Conservation (phyloP, 768 basidiomycete species). For the Suillus hirtellus region DNA sequence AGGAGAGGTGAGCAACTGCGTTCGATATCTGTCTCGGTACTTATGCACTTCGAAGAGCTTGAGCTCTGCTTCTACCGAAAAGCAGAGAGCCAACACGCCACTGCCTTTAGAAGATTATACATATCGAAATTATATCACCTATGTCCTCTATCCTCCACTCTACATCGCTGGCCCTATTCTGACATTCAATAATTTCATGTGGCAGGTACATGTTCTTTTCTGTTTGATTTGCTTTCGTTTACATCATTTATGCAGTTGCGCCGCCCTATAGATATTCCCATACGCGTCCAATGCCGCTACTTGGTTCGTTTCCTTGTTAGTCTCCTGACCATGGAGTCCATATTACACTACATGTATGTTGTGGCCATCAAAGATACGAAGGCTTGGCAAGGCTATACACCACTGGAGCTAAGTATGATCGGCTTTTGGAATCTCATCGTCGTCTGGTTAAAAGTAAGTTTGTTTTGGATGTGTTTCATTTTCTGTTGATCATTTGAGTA, state of each 20-base stretch:
- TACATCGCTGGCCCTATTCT: constrained; percentile 97
- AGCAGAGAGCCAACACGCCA: constrained; percentile 55
- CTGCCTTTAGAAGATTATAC: constrained; percentile 65
- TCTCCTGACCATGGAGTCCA: constrained; percentile 83
- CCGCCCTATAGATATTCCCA: constrained; percentile 50
- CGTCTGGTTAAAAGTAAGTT: constrained; percentile 90
- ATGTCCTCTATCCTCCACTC: constrained; percentile 88
- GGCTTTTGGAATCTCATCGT: constrained; percentile 97
- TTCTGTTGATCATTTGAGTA: constrained; percentile 30
- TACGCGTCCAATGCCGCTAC: constrained; percentile 51
- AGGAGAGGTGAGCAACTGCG: constrained; percentile 41
- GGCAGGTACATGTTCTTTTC: constrained; percentile 64
- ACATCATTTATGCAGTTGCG: constrained; percentile 47
- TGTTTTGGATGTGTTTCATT: not conserved
- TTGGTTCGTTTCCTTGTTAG: constrained; percentile 67
- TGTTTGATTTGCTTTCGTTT: constrained; percentile 2
- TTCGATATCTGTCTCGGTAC: not conserved
- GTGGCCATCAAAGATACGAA: constrained; percentile 91
- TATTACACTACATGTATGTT: constrained; percentile 94
- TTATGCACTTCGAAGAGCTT: constrained; percentile 22
- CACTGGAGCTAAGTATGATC: constrained; percentile 84
- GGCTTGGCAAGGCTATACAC: constrained; percentile 78
- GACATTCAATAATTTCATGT: constrained; percentile 93
- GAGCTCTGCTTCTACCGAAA: constrained; percentile 46
- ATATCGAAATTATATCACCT: constrained; percentile 74